Evolutionary conservation across 2,329 filamentous ascomycete species (phyloP).

Genomic region (Parastagonospora nodorum): DNA sequence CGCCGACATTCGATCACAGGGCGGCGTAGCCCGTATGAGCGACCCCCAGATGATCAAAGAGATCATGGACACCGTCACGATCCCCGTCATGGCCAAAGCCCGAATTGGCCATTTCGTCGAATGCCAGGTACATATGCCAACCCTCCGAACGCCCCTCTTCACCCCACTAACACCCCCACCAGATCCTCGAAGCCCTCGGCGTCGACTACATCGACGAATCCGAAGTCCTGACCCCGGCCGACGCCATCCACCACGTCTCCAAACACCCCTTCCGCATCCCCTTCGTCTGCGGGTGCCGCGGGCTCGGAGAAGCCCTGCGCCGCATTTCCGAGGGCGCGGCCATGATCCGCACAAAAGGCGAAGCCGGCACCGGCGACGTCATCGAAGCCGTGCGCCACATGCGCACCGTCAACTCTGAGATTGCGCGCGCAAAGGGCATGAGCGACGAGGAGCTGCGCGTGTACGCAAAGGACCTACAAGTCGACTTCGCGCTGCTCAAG

Average conservation of each 20-base stretch:
- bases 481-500: conserved; percentile 77
- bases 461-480: conserved; percentile 80
- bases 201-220: conserved; percentile 99
- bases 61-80: conserved; percentile 93
- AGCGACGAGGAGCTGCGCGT: conserved; percentile 75
- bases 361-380: conserved; percentile 95
- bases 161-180: neutral
- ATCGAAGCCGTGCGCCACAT: conserved; percentile 97
- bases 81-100: conserved; percentile 99
- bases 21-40: conserved; percentile 95
- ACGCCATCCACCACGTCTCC: conserved; percentile 87
- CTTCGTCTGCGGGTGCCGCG: conserved; percentile 95
- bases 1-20: conserved; percentile 89
- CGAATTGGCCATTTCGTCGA: conserved; percentile 98
- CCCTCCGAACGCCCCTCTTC: neutral
- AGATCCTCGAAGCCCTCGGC: conserved; percentile 92
- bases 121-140: conserved; percentile 67
- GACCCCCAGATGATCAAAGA: conserved; percentile 93
- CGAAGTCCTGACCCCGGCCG: conserved; percentile 95
- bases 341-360: conserved; percentile 99
- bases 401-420: conserved; percentile 84
- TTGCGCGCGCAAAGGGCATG: conserved; percentile 70
- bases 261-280: conserved; percentile 82
- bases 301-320: conserved; percentile 89
- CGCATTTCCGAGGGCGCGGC: conserved; percentile 91